Conservation (phyloP, 2,329 filamentous ascomycete species). For the Proliferodiscus dingleyae region DNA sequence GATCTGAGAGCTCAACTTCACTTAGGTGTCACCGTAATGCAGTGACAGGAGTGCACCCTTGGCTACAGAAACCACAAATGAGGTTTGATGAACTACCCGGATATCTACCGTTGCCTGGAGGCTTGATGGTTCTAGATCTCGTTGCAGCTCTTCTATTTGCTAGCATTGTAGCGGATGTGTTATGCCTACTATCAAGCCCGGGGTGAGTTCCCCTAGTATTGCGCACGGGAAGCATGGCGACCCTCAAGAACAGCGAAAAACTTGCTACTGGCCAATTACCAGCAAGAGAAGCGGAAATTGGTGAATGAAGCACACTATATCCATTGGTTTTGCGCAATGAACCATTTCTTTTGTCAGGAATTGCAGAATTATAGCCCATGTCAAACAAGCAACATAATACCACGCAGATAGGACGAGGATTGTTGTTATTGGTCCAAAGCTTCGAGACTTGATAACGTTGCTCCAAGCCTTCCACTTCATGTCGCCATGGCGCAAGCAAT, state of each 20-base stretch:
- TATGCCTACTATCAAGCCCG: not conserved
- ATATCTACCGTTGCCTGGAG: not conserved
- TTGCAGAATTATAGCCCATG: not conserved
- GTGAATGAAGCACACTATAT: too few relatives aligned
- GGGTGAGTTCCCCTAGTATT: too few relatives aligned
- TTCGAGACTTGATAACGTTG: too few relatives aligned
- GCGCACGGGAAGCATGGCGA: too few relatives aligned
- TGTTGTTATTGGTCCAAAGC: not conserved
- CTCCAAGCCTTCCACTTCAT: too few relatives aligned
- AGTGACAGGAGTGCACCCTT: not conserved
- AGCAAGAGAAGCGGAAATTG: too few relatives aligned
- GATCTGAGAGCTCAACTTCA: constrained; percentile 2
- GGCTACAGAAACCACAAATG: too few relatives aligned
- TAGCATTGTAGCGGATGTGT: not conserved
- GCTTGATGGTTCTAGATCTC: not conserved
- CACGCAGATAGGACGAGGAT: not conserved
- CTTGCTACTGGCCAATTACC: too few relatives aligned
- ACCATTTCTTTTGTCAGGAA: not conserved
- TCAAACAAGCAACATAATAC: not conserved
- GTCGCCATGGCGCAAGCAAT: not conserved
- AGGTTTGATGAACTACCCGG: too few relatives aligned
- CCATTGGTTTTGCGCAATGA: too few relatives aligned
- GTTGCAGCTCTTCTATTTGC: not conserved
- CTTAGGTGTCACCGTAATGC: not conserved
- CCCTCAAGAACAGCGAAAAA: too few relatives aligned